Conservation (phyloP, 1,139 yeast species). For the Yamadazyma blattariae region DNA sequence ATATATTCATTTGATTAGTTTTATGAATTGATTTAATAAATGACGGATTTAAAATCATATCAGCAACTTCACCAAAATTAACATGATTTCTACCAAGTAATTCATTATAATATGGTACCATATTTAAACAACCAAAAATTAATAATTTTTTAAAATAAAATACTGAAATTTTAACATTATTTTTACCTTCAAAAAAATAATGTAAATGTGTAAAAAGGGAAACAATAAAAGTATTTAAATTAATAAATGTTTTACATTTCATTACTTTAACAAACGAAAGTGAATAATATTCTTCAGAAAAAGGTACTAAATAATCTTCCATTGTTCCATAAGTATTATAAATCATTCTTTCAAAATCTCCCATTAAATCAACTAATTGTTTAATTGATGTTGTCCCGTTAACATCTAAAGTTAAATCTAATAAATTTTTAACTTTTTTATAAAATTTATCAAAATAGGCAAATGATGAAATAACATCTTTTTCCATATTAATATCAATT, state of each 20-base stretch:
- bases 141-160: conserved; percentile 31
- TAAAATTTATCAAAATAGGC: conserved; percentile 24
- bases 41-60: conserved; percentile 34
- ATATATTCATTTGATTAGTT: conserved; percentile 25
- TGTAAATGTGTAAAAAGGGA: conserved; percentile 27
- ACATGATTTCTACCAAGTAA: conserved; percentile 25
- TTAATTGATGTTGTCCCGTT: conserved; percentile 17
- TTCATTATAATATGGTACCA: conserved; percentile 27
- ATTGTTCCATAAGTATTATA: conserved; percentile 21
- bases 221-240: conserved; percentile 26
- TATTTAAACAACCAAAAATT: conserved; percentile 21
- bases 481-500: conserved; percentile 27
- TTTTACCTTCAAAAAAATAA: conserved; percentile 25
- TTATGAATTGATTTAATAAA: conserved; percentile 30
- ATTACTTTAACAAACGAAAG: conserved; percentile 31
- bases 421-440: conserved; percentile 18
- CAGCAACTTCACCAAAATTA: conserved; percentile 35
- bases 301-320: conserved; percentile 24
- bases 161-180: conserved; percentile 21
- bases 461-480: conserved; percentile 17
- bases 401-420: conserved; percentile 24
- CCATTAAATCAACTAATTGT: conserved; percentile 20
- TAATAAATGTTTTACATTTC: conserved; percentile 30
- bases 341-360: conserved; percentile 29
- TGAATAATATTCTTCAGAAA: conserved; percentile 18